These are phyloP conservation scores for Prosopis cineraria DNA, from an alignment of 306 rosid genomes.

Conservation along the genomic window DNA sequence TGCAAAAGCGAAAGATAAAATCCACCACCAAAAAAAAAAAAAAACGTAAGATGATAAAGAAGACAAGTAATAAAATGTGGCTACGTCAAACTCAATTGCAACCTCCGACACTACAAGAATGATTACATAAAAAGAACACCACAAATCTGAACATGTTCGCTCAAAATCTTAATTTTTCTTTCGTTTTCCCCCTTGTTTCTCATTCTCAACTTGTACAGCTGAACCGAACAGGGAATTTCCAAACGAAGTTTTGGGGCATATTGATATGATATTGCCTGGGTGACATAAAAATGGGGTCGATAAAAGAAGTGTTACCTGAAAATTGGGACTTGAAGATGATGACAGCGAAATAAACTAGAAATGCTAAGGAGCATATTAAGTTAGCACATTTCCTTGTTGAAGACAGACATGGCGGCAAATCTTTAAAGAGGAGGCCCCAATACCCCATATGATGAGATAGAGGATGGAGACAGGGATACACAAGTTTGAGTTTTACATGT, in stretches of 20 bases:
- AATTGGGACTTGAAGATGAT: conserved; percentile 84
- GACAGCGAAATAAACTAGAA: conserved; percentile 54
- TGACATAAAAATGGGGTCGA: neutral
- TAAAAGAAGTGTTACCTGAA: conserved; percentile 59
- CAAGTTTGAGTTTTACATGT: conserved; percentile 1
- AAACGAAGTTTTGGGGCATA: neutral
- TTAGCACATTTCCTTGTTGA: conserved; percentile 67
- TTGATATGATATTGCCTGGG: neutral
- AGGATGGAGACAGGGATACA: neutral
- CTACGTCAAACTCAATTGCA: neutral
- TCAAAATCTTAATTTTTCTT: neutral
- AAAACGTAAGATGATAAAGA: neutral
- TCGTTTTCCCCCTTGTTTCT: neutral
- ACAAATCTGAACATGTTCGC: neutral
- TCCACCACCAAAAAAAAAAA: neutral
- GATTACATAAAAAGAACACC: neutral
- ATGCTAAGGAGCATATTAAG: conserved; percentile 55
- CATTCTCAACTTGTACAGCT: neutral
- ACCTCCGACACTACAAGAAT: neutral
- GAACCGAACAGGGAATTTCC: neutral
- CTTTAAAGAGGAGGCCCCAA: conserved; percentile 13
- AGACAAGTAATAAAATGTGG: neutral
- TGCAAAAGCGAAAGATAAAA: neutral
- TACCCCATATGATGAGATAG: neutral
- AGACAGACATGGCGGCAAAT: conserved; percentile 57